Base-by-base conservation (phyloP, 352 stramenopile species). In the Phytophthora citrophthora region DNA sequence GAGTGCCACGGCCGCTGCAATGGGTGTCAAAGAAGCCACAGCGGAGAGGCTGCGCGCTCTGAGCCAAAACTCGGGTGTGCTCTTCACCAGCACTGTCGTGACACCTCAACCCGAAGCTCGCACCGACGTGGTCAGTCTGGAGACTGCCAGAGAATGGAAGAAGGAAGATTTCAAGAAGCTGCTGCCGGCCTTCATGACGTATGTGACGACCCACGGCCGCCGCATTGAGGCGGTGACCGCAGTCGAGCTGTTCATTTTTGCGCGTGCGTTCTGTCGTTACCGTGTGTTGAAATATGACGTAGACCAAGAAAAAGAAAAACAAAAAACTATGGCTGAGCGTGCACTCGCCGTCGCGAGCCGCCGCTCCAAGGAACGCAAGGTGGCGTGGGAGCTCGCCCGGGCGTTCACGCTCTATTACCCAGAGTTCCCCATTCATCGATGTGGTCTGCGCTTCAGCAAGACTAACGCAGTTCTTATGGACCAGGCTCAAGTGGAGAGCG, bases 211-310 rank as follows among this genome's bases (percentile, higher is more conserved):
- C 24, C 64, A 70, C 45, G 66, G 66, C 11, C 69, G 71, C 51
- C 59, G 57, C 51, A 68, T 74, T 41, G 57, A 76, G 59, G 57
- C 54, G 29, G 39, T 82, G 59, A 75, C 65, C 27, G 64, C 66
- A 12, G 61, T 71, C n/a, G 66, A 82, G 44, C 51, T 79, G 31
- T 78, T 79, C 48, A 59, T 76, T 52, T 74, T 72, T 60, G 73
- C 73, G 52, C 73, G 73, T 70, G 61, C 67, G 24, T 82, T 82
- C 68, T 78, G 68, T 26, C 68, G 68, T 56, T 77, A 64, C 41
- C 64, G 61, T 55, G 34, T 80, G 60, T 61, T 80, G 16, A 63
- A 65, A 7, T 36, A 53, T 43, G 27, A 49, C 15, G 66, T 70
- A 9, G 66, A 70, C 31, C 38, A 72, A 52, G 52, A 67, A 60